phyloP scores from a whole-genome alignment of 257 asterid species.

The Solanum etuberosum region DNA sequence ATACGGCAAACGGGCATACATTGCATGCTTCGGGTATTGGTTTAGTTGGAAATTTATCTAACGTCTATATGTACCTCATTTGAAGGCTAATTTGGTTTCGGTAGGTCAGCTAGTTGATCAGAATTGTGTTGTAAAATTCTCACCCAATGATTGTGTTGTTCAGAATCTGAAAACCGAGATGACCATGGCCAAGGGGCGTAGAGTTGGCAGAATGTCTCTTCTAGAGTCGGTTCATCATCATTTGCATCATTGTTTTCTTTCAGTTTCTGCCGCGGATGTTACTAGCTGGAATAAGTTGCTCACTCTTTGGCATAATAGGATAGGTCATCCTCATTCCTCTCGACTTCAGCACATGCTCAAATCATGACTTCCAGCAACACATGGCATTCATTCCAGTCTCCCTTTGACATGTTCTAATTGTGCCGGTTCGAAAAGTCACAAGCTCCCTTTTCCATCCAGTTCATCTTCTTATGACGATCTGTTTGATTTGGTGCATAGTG shows the following conservation, averaged over 20 bases:
- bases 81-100: neutral
- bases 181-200: neutral
- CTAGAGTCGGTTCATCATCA: neutral
- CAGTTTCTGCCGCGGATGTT: neutral
- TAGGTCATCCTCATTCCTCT: neutral
- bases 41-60: neutral
- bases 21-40: neutral
- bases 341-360: neutral
- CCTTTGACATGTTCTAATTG: neutral
- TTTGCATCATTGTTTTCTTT: neutral
- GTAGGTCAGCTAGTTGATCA: neutral
- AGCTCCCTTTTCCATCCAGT: neutral
- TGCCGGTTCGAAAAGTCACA: neutral
- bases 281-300: neutral
- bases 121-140: neutral
- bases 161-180: neutral
- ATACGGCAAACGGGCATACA: neutral
- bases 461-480: neutral
- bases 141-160: neutral
- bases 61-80: neutral
- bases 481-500: neutral
- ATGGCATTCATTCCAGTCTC: neutral
- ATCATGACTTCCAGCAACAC: neutral
- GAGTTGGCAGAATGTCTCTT: neutral
- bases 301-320: neutral